Conservation (phyloP, 2,329 filamentous ascomycete species). For the Cladosporium halotolerans region DNA sequence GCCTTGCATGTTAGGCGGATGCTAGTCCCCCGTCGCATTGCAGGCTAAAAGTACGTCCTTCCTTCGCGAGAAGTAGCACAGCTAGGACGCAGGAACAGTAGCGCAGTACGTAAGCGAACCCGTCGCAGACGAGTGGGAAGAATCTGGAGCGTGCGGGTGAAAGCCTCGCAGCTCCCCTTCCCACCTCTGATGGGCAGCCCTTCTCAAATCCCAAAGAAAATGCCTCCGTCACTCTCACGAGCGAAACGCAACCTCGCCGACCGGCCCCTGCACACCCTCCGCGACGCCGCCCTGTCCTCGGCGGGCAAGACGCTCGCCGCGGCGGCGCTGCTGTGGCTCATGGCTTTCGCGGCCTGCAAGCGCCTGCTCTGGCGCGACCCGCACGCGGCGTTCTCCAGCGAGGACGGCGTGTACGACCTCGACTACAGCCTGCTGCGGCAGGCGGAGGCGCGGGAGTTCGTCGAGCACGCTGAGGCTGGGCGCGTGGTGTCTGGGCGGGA, state of each 20-base stretch:
- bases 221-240: background rate
- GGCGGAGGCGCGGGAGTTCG: constrained; percentile 7
- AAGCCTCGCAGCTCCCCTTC: no score
- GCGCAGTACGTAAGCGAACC: no score
- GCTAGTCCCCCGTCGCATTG: no score
- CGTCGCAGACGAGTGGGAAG: no score
- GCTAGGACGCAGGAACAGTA: no score
- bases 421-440: constrained; percentile 10
- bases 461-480: background rate
- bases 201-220: no score
- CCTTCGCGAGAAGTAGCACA: no score
- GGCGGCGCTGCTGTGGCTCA: background rate
- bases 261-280: background rate
- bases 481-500: background rate
- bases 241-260: background rate
- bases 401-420: constrained; percentile 14
- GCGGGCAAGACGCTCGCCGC: background rate
- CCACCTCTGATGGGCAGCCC: no score
- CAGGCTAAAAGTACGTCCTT: no score
- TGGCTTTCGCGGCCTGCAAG: constrained; percentile 11
- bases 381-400: constrained; percentile 15
- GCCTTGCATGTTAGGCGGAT: no score
- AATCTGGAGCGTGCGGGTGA: no score
- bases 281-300: background rate
- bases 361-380: constrained; percentile 14